Evolutionary conservation across 2,329 filamentous ascomycete genomes (phyloP).

Genomic region (Aureobasidium sp.): DNA sequence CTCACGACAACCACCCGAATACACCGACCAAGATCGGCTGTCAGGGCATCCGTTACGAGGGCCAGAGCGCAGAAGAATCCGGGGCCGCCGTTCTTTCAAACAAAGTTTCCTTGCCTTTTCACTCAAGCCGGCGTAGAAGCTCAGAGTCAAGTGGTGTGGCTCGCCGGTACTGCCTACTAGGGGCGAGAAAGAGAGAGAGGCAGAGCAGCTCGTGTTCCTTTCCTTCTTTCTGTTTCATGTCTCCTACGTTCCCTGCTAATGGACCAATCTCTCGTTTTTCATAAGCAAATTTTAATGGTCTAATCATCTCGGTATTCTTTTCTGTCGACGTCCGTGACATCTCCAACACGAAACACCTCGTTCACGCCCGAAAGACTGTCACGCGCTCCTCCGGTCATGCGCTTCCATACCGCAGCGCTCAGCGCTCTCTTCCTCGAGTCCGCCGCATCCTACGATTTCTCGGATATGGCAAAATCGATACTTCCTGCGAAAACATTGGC

Average conservation of each 20-base stretch:
- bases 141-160: constrained; percentile 12
- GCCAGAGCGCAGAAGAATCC: constrained; percentile 6
- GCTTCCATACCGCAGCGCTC: constrained; percentile 1
- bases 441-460: not conserved
- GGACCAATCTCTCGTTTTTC: not conserved
- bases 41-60: not conserved
- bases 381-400: constrained; percentile 8
- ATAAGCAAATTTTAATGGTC: constrained; percentile 1
- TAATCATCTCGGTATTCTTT: not conserved
- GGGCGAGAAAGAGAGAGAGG: not conserved
- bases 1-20: not conserved
- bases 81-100: constrained; percentile 5
- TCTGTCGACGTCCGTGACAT: constrained; percentile 1
- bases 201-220: constrained; percentile 8
- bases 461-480: not conserved
- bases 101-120: constrained; percentile 12
- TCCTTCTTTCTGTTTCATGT: constrained; percentile 3
- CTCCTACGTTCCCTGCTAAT: not conserved
- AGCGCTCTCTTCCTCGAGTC: constrained; percentile 9
- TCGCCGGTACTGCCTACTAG: constrained; percentile 2
- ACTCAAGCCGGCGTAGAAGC: constrained; percentile 2
- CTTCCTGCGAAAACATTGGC: not conserved
- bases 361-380: not conserved
- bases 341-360: not conserved
- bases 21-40: not conserved